A percentile compares a stretch with the other conserved stretches of the same genome.
Conservation (phyloP, 352 stramenopile species). For the Phytophthora colocasiae region DNA sequence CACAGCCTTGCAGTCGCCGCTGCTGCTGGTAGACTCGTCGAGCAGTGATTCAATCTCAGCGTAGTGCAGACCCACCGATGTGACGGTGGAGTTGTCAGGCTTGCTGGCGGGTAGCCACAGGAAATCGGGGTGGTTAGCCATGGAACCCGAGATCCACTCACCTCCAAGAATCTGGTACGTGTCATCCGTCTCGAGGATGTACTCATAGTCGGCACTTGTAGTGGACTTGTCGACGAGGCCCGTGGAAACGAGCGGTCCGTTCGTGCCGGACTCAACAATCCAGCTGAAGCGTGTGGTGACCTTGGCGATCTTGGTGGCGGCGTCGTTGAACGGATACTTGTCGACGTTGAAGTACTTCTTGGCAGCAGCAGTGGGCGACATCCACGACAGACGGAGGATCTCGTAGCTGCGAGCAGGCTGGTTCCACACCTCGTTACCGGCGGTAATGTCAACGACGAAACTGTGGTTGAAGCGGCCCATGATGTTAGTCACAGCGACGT, state of each 20-base stretch:
- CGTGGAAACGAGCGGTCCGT: conserved; percentile 61
- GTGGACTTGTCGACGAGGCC: conserved; percentile 56
- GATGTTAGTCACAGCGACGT: conserved; percentile 61
- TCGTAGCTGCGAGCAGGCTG: conserved; percentile 59
- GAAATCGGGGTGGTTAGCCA: conserved; percentile 70
- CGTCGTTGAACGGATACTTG: conserved; percentile 73
- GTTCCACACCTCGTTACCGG: conserved; percentile 71
- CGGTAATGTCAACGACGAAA: conserved; percentile 65
- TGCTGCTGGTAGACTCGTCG: conserved; percentile 36
- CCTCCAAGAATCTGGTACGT: conserved; percentile 70
- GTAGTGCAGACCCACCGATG: conserved; percentile 57
- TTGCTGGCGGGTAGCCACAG: conserved; percentile 66
- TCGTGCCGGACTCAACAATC: conserved; percentile 60
- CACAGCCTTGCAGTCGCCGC: conserved; percentile 28
- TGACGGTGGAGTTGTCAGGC: conserved; percentile 45
- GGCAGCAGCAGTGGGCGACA: conserved; percentile 42
- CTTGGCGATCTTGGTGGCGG: conserved; percentile 57
- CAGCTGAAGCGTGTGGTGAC: conserved; percentile 68
- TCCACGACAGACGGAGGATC: conserved; percentile 53
- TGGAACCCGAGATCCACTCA: conserved; percentile 69
- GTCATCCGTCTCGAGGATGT: conserved; percentile 73
- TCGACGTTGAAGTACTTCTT: conserved; percentile 54
- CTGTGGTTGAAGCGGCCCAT: conserved; percentile 53
- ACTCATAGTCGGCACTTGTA: conserved; percentile 68
- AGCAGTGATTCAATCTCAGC: conserved; percentile 56